phyloP scores from a whole-genome alignment of 2,329 filamentous ascomycete species.

The Teratosphaeria nubilosa region DNA sequence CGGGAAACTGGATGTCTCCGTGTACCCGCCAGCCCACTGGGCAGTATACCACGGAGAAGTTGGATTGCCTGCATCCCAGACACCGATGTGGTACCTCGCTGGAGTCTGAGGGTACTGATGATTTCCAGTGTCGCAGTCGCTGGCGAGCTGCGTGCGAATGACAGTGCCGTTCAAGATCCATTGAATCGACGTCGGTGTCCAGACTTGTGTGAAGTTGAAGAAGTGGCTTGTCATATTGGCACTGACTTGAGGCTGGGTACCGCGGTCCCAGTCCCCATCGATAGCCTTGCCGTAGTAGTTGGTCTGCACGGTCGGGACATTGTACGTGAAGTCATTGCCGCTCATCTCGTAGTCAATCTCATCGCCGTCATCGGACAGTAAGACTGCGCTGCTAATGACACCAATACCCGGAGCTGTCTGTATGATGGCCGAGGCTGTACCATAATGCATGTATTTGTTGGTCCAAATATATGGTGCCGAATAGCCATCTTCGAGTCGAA shows the following conservation, averaged over 20 bases:
- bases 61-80: neutral
- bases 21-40: neutral
- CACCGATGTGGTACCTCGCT: neutral
- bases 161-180: neutral
- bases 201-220: neutral
- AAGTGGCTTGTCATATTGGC: neutral
- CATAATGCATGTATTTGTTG: neutral
- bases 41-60: neutral
- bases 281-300: slow-evolving; percentile 1
- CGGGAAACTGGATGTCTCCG: neutral
- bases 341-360: neutral
- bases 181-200: neutral
- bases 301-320: neutral
- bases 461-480: neutral
- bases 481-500: neutral
- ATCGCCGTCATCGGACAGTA: neutral
- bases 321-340: neutral
- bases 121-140: neutral
- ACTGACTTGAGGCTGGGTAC: neutral
- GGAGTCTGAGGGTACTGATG: neutral
- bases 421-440: neutral
- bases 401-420: neutral
- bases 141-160: neutral
- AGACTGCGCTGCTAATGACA: neutral
- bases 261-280: neutral